These are phyloP conservation scores for Paradendryphiella salina DNA, from an alignment of 2,329 filamentous ascomycete species.

Conservation along the genomic window DNA sequence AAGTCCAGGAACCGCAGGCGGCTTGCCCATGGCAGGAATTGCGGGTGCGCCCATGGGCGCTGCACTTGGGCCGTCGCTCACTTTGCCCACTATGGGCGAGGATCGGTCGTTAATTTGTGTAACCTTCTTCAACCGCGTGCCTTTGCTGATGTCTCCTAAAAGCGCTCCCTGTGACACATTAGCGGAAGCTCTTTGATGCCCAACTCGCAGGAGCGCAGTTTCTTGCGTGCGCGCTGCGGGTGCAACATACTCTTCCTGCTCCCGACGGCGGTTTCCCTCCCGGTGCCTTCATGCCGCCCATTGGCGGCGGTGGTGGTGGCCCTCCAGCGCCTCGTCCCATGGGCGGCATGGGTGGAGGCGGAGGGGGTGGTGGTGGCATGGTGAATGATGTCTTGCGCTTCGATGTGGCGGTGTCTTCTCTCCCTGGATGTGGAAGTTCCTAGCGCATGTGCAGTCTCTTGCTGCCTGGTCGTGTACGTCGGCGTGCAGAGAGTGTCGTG, in stretches of 20 bases:
- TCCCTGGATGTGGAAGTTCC: neutral
- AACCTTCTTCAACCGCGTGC: slow-evolving; percentile 74
- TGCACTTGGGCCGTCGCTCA: slow-evolving; percentile 60
- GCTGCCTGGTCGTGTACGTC: slow-evolving; percentile 23
- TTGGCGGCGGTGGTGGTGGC: slow-evolving; percentile 44
- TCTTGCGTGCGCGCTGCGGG: neutral
- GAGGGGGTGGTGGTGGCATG: slow-evolving; percentile 42
- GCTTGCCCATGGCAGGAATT: slow-evolving; percentile 63
- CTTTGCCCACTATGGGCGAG: slow-evolving; percentile 68
- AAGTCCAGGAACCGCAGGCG: slow-evolving; percentile 62
- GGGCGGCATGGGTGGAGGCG: slow-evolving; percentile 45
- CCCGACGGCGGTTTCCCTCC: slow-evolving; percentile 37
- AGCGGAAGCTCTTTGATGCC: slow-evolving; percentile 20
- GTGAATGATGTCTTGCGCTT: slow-evolving; percentile 4
- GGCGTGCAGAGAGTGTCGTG: slow-evolving; percentile 25
- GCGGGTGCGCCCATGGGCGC: slow-evolving; percentile 75
- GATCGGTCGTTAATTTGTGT: slow-evolving; percentile 89
- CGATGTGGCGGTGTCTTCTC: neutral
- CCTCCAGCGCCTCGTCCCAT: slow-evolving; percentile 46
- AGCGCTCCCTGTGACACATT: slow-evolving; percentile 70
- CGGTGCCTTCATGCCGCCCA: slow-evolving; percentile 42
- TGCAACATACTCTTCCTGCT: slow-evolving; percentile 42
- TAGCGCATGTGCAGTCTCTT: slow-evolving; percentile 11
- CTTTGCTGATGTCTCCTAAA: slow-evolving; percentile 84
- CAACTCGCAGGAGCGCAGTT: neutral